These are phyloP conservation scores for Chrysosphaeria jannelii DNA, from an alignment of 2,329 filamentous ascomycete species.

Conservation along the genomic window DNA sequence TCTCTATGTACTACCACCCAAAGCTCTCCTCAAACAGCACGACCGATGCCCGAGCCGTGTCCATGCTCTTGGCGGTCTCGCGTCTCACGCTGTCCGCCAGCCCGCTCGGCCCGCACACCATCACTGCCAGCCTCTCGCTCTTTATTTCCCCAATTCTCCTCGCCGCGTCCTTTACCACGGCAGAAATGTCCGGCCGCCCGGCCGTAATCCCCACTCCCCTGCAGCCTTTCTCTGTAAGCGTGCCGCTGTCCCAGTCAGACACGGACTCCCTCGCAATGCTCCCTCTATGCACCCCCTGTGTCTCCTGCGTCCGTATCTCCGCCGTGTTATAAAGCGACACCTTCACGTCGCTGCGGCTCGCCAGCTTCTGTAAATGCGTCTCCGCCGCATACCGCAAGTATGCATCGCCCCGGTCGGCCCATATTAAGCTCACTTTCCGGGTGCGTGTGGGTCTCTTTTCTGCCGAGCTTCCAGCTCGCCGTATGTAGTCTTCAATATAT, in stretches of 20 bases:
- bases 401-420: slow-evolving; percentile 3
- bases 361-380: slow-evolving; percentile 1
- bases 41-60: slow-evolving; percentile 1
- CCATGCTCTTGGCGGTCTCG: slow-evolving; percentile 2
- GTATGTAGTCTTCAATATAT: slow-evolving; percentile 4
- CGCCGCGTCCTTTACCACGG: slow-evolving; percentile 1
- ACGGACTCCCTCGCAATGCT: too few relatives aligned
- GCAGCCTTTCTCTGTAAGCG: background rate
- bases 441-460: slow-evolving; percentile 3
- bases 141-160: slow-evolving; percentile 1
- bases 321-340: slow-evolving; percentile 1
- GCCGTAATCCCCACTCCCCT: slow-evolving; percentile 1
- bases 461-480: slow-evolving; percentile 1
- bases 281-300: too few relatives aligned
- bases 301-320: background rate
- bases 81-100: slow-evolving; percentile 4
- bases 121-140: slow-evolving; percentile 3
- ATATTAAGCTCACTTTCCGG: slow-evolving; percentile 3
- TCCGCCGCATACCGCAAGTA: slow-evolving; percentile 2
- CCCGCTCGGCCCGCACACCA: slow-evolving; percentile 4
- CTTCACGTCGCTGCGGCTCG: slow-evolving; percentile 2
- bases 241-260: background rate
- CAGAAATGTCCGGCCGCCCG: slow-evolving; percentile 4
- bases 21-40: slow-evolving; percentile 5
- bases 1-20: slow-evolving; percentile 8